Evolutionary conservation across 768 basidiomycete species (phyloP).

Genomic region (Sistotremastrum niveocremeum): DNA sequence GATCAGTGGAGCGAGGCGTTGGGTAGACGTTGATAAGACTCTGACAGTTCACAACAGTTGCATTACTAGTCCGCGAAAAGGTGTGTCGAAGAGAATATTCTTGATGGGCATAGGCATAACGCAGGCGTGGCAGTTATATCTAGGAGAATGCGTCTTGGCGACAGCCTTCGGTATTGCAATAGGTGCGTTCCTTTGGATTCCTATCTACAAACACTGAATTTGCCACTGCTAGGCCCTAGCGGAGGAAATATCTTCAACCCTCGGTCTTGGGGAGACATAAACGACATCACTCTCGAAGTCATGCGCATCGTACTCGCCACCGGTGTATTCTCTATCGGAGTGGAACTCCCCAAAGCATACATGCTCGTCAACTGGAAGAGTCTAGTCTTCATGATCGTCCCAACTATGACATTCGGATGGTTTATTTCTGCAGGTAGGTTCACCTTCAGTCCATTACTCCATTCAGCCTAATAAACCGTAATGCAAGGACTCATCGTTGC

Average conservation of each 20-base stretch:
- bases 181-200: no score
- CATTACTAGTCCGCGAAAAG: no score
- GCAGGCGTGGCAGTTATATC: no score
- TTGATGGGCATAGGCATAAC: no score
- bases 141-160: no score
- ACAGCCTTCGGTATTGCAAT: no score
- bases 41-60: no score
- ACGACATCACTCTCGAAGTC: slow-evolving; percentile 69
- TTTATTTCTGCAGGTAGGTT: slow-evolving; percentile 45
- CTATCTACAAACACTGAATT: no score
- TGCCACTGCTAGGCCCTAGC: slow-evolving; percentile 44
- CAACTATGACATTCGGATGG: slow-evolving; percentile 83
- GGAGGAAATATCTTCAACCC: slow-evolving; percentile 63
- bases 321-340: slow-evolving; percentile 89
- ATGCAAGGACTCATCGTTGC: slow-evolving; percentile 34
- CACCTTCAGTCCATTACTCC: no score
- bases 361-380: slow-evolving; percentile 68
- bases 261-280: slow-evolving; percentile 48
- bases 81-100: no score
- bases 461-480: no score
- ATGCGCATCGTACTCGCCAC: slow-evolving; percentile 83
- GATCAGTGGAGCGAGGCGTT: neutral
- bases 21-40: no score
- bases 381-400: slow-evolving; percentile 55
- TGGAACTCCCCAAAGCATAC: slow-evolving; percentile 81